Conservation (phyloP, 257 asterid genomes). For the Penstemon newberryi region DNA sequence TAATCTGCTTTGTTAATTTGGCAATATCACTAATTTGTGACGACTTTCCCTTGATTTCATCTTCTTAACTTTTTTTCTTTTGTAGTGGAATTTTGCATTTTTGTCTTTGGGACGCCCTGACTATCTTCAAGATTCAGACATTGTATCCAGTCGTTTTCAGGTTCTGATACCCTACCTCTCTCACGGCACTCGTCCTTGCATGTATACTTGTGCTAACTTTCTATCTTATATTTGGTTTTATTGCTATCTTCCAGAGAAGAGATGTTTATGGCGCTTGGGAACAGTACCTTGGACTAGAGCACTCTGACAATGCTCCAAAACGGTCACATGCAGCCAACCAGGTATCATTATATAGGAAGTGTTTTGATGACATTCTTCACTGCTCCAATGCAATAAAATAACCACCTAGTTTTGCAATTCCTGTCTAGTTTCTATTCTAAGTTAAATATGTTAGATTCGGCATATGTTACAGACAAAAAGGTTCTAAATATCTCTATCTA, state of each 20-base stretch:
- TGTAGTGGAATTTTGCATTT: conserved; percentile 73
- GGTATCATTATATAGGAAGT: conserved; percentile 32
- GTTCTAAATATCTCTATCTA: no score
- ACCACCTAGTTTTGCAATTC: not conserved
- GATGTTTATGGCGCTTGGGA: conserved; percentile 78
- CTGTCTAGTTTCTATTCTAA: not conserved
- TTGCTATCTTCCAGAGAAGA: conserved; percentile 48
- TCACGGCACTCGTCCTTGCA: not conserved
- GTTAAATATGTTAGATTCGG: not conserved
- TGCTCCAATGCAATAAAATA: not conserved
- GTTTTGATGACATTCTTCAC: not conserved
- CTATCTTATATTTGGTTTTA: conserved; percentile 20
- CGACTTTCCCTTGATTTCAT: not conserved
- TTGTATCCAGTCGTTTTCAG: conserved; percentile 61
- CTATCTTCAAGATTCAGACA: conserved; percentile 62
- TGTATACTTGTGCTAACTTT: not conserved
- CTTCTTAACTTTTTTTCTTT: conserved; percentile 16
- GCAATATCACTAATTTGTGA: not conserved
- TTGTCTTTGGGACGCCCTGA: conserved; percentile 67
- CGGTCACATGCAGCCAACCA: conserved; percentile 61
- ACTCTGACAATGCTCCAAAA: conserved; percentile 64
- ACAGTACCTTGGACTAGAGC: conserved; percentile 74
- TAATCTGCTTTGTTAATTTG: not conserved
- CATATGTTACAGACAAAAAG: no score
- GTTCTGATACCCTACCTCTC: conserved; percentile 26